Conservation (phyloP, 495 filamentous ascomycete genomes). For the Penicillium riverlandense region DNA sequence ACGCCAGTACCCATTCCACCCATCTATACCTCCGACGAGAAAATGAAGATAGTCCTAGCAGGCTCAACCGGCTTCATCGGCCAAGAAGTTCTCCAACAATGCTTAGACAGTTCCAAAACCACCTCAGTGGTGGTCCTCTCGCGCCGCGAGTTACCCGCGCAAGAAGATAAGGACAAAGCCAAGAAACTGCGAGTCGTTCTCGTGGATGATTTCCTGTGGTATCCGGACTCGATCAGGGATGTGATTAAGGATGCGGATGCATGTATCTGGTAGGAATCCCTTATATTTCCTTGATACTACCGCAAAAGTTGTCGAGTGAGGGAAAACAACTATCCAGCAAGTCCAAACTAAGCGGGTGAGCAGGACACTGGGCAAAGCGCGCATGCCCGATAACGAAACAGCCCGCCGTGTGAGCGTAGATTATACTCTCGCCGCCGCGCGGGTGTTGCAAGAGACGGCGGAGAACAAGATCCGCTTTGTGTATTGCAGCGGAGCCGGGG, state of each 20-base stretch:
- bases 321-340: too few species aligned
- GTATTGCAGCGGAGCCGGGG: constrained; percentile 39
- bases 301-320: too few species aligned
- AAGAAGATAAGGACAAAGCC: neutral
- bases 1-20: too few species aligned
- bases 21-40: neutral
- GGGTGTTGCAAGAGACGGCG: constrained; percentile 24
- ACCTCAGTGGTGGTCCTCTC: constrained; percentile 43
- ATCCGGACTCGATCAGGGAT: constrained; percentile 26
- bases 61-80: constrained; percentile 49
- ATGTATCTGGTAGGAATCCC: constrained; percentile 41
- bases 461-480: constrained; percentile 41
- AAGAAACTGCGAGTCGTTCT: constrained; percentile 37
- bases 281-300: too few species aligned
- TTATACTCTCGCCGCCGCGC: constrained; percentile 34
- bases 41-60: constrained; percentile 46
- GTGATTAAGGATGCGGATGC: constrained; percentile 42
- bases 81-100: constrained; percentile 37
- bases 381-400: constrained; percentile 7
- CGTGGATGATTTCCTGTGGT: constrained; percentile 38
- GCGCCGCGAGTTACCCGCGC: constrained; percentile 27
- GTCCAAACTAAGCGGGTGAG: too few species aligned
- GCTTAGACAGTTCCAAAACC: constrained; percentile 34
- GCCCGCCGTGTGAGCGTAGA: constrained; percentile 32
- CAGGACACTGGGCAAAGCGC: constrained; percentile 6